A percentile compares a stretch with the other conserved stretches of the same genome.
phyloP scores from a whole-genome alignment of 176 grass and related monocot genomes.

The Carex pumila region DNA sequence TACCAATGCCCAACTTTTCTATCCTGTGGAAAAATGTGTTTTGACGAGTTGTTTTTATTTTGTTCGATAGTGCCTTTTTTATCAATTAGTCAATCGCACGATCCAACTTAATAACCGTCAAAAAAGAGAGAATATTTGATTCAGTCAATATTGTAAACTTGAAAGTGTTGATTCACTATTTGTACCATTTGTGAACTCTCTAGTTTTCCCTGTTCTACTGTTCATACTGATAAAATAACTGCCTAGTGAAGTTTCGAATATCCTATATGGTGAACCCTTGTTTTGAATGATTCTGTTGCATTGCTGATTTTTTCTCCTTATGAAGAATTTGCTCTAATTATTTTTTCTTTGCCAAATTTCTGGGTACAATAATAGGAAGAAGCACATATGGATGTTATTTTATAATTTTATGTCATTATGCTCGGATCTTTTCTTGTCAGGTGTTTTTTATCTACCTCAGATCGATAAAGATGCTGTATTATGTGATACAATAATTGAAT shows the following conservation, averaged over 20 bases:
- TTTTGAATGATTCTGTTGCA: background rate
- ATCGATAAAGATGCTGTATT: constrained; percentile 6
- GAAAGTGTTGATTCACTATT: too few species aligned
- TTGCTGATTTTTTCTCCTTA: background rate
- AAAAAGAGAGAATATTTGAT: too few species aligned
- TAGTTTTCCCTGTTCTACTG: background rate
- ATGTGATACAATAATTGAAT: background rate
- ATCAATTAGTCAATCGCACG: too few species aligned
- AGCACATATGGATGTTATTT: constrained; percentile 67
- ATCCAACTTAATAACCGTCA: too few species aligned
- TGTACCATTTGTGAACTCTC: background rate
- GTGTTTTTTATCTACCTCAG: constrained; percentile 31
- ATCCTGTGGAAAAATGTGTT: too few species aligned
- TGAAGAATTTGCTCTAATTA: background rate
- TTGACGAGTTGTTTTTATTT: too few species aligned
- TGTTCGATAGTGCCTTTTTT: too few species aligned
- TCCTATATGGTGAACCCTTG: background rate
- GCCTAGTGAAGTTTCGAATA: background rate
- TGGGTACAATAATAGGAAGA: constrained; percentile 95
- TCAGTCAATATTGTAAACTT: too few species aligned
- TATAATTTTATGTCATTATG: constrained; percentile 75
- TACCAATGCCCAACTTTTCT: too few species aligned
- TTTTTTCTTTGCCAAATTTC: constrained; percentile 28
- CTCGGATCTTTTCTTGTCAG: constrained; percentile 69
- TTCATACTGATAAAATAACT: background rate